phyloP scores from a whole-genome alignment of 2,329 filamentous ascomycete species.

The Geosmithia morbida region DNA sequence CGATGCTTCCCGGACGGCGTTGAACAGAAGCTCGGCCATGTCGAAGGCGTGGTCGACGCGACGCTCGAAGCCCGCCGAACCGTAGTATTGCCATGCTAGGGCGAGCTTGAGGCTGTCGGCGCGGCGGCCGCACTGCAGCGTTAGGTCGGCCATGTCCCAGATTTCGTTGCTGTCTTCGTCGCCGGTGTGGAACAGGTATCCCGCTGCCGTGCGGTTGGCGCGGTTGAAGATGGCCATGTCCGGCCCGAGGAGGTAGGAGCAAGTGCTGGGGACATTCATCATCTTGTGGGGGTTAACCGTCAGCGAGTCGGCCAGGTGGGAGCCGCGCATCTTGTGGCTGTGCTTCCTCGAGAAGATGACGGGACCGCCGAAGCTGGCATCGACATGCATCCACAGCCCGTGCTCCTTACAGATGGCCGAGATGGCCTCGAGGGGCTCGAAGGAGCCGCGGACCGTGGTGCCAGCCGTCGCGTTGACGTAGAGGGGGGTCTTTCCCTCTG shows the following conservation, averaged over 20 bases:
- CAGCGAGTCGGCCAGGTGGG: slow-evolving; percentile 63
- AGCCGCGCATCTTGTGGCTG: slow-evolving; percentile 50
- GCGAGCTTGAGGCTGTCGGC: slow-evolving; percentile 81
- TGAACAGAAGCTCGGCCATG: slow-evolving; percentile 54
- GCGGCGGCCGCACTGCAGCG: slow-evolving; percentile 80
- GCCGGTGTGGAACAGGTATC: slow-evolving; percentile 66
- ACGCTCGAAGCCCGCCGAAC: slow-evolving; percentile 53
- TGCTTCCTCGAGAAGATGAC: slow-evolving; percentile 63
- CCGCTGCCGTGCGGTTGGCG: slow-evolving; percentile 76
- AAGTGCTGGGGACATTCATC: slow-evolving; percentile 82
- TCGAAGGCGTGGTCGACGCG: slow-evolving; percentile 62
- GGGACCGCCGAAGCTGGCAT: slow-evolving; percentile 80
- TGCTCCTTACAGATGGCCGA: slow-evolving; percentile 55
- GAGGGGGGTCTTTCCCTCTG: slow-evolving; percentile 64
- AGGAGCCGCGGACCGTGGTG: slow-evolving; percentile 84
- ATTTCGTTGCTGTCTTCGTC: slow-evolving; percentile 33
- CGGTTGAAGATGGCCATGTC: slow-evolving; percentile 66
- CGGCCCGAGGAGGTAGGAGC: slow-evolving; percentile 70
- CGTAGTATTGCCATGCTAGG: slow-evolving; percentile 82
- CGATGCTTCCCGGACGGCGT: slow-evolving; percentile 33
- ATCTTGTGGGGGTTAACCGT: slow-evolving; percentile 96
- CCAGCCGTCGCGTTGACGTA: slow-evolving; percentile 95
- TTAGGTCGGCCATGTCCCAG: slow-evolving; percentile 86
- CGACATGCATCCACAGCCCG: slow-evolving; percentile 82
- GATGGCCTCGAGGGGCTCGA: slow-evolving; percentile 63